phyloP scores from a whole-genome alignment of 1,284 basidiomycete species.

The Cutaneotrichosporon spelunceum region DNA sequence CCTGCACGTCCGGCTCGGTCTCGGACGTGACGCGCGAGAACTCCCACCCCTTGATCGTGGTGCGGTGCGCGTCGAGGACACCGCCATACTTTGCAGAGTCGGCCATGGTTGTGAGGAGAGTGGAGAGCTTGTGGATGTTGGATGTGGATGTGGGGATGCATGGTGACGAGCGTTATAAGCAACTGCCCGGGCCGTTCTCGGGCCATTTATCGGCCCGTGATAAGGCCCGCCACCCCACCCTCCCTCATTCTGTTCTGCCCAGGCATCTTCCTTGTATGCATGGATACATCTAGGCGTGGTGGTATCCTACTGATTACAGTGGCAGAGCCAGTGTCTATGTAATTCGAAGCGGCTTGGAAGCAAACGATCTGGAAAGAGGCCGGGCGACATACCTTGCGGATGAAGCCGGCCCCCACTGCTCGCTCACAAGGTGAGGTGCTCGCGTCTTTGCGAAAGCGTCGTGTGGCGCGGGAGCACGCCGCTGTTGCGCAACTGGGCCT shows the following conservation, averaged over 20 bases:
- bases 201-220: constrained; percentile 1
- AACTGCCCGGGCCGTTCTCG: constrained; percentile 3
- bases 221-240: not conserved
- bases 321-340: not conserved
- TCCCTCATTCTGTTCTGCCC: not conserved
- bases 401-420: not conserved
- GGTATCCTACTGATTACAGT: not conserved
- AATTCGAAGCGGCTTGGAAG: not conserved
- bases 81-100: not conserved
- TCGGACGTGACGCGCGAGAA: constrained; percentile 32
- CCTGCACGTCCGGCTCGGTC: constrained; percentile 22
- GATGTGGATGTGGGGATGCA: not conserved
- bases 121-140: too few species aligned
- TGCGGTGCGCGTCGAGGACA: not conserved
- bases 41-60: constrained; percentile 19
- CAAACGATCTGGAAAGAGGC: not conserved
- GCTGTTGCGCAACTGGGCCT: constrained; percentile 33
- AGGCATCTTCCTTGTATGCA: not conserved
- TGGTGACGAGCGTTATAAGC: not conserved
- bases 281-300: not conserved
- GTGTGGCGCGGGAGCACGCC: constrained; percentile 33
- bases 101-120: constrained; percentile 4
- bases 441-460: constrained; percentile 6
- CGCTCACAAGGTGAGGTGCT: not conserved
- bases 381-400: not conserved